These are phyloP conservation scores for Hypoxylon crocopeplum DNA, from an alignment of 495 filamentous ascomycete genomes.

Conservation along the genomic window DNA sequence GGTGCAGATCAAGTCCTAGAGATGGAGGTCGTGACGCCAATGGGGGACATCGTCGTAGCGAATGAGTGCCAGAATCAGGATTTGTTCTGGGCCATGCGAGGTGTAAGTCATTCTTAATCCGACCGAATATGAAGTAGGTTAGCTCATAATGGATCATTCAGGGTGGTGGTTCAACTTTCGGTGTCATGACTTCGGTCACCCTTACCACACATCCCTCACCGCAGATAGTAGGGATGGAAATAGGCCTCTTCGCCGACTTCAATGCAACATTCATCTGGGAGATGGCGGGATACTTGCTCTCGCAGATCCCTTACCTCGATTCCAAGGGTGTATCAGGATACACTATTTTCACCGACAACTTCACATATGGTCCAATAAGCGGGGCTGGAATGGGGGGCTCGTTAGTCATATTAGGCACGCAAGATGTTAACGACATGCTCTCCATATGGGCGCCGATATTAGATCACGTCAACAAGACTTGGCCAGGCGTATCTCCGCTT, in stretches of 20 bases:
- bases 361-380: slow-evolving; percentile 26
- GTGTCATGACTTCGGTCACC: slow-evolving; percentile 65
- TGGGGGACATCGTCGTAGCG: slow-evolving; percentile 59
- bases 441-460: slow-evolving; percentile 51
- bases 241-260: slow-evolving; percentile 28
- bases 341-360: slow-evolving; percentile 42
- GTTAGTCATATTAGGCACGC: slow-evolving; percentile 34
- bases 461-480: slow-evolving; percentile 52
- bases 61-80: slow-evolving; percentile 64
- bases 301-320: slow-evolving; percentile 45
- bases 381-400: slow-evolving; percentile 44
- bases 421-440: slow-evolving; percentile 46
- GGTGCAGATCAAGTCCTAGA: slow-evolving; percentile 68
- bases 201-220: slow-evolving; percentile 47
- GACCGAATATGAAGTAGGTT: not conserved
- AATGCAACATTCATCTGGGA: slow-evolving; percentile 30
- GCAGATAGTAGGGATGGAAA: slow-evolving; percentile 24
- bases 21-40: slow-evolving; percentile 65
- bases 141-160: slow-evolving; percentile 20
- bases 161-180: slow-evolving; percentile 71
- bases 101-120: slow-evolving; percentile 52
- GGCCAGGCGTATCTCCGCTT: slow-evolving; percentile 46
- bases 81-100: slow-evolving; percentile 72
- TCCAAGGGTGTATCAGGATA: slow-evolving; percentile 51
- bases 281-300: slow-evolving; percentile 47